phyloP scores from a whole-genome alignment of 352 stramenopile genomes.

The Globisporangium parvum region DNA sequence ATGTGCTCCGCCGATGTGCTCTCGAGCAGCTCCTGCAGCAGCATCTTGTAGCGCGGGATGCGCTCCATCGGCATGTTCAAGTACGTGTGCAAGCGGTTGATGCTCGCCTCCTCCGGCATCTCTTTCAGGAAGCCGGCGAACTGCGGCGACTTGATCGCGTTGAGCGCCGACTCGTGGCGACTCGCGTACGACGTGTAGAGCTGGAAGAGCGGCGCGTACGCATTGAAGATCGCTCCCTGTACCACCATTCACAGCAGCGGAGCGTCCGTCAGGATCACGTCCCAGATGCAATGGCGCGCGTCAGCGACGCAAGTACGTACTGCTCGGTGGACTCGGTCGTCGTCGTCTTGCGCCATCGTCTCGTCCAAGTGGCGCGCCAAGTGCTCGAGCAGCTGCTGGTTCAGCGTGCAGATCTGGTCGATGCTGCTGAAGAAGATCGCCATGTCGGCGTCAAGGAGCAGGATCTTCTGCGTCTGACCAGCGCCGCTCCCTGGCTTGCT shows the following conservation, averaged over 20 bases:
- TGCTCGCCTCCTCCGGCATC: conserved; percentile 53
- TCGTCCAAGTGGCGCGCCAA: conserved; percentile 74
- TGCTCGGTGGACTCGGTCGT: conserved; percentile 21
- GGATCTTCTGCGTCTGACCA: conserved; percentile 26
- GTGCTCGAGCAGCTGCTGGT: conserved; percentile 85
- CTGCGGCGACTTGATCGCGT: conserved; percentile 65
- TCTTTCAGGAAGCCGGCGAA: conserved; percentile 71
- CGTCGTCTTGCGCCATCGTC: conserved; percentile 27
- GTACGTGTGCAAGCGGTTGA: conserved; percentile 60
- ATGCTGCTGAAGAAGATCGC: conserved; percentile 87
- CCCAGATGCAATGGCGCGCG: not conserved
- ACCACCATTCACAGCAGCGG: not conserved
- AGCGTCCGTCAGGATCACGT: not conserved
- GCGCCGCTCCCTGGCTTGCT: conserved; percentile 12
- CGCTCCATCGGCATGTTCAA: conserved; percentile 87
- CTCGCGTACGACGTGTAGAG: conserved; percentile 84
- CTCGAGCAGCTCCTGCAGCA: conserved; percentile 70
- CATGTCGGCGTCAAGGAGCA: conserved; percentile 81
- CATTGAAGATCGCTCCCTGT: conserved; percentile 82
- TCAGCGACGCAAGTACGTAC: too few species aligned
- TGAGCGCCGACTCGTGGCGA: conserved; percentile 62
- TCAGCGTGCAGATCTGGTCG: conserved; percentile 84
- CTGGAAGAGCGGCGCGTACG: conserved; percentile 79
- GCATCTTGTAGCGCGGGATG: conserved; percentile 81
- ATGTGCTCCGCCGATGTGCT: conserved; percentile 65